Base-by-base conservation (phyloP, 768 basidiomycete species). In the Boletus patriciae region DNA sequence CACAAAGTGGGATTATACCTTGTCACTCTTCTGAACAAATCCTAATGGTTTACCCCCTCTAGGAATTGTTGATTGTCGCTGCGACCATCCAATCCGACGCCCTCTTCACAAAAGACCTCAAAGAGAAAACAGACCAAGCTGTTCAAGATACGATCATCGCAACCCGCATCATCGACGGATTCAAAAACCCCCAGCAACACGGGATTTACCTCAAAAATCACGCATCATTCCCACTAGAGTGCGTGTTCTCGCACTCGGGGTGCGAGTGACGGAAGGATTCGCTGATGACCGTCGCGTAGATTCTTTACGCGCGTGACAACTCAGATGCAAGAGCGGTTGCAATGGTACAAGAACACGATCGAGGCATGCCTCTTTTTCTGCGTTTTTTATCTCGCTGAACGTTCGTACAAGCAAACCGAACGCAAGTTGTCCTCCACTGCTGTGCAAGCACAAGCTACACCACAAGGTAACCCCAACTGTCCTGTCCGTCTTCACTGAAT, bases 151-250 rank as follows among this genome's bases (percentile, higher is more conserved):
- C 86, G 23, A 90, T 92, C 51, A 77, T 85, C 27, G 84, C 88
- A 3, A 90, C 83, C 10, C 83, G 84, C 33, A 86, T 92, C 54
- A 77, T 94, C 47, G 90, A 92, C 61, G 90, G 85, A 8, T 90
- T 88, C 74, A 81, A 79, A 58, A 87, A 87, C 64, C 87, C 87
- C 4, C 88, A 90, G 55, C 83, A 84, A 63, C 81, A 84, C 56
- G 84, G 82, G 21, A 78, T 78, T 25, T 84, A 88, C 70, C 74
- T 92, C 48, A 91, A 89, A 66, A 87, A 87, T 49, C 83, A 91
- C 57, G 87, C 91, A 3, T 78, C 76, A 19, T 94, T 92, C 72
- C 90, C 91, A 23, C 73, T 90, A 10, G 91, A 92, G 88, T 91
- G 61, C 46, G 85, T 77, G 61, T 37, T 21, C 9, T 31, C 31